phyloP scores from a whole-genome alignment of 176 grass and related monocot genomes.

The Oryza nivara region DNA sequence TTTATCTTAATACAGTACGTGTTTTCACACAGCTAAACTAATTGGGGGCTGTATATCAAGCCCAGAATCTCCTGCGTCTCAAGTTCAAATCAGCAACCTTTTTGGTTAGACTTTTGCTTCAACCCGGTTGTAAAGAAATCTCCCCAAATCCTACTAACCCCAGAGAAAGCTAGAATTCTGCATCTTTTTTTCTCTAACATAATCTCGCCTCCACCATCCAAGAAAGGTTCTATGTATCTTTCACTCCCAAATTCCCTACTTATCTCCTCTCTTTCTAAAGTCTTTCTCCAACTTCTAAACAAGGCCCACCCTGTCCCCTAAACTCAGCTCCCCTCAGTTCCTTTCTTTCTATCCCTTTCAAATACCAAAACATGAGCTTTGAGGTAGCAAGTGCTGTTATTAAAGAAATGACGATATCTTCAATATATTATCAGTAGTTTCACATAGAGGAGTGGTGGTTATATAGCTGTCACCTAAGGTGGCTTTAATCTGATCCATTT shows the following conservation, averaged over 20 bases:
- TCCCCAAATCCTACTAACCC: slow-evolving; percentile 68
- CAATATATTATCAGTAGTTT: slow-evolving; percentile 32
- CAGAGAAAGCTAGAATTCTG: slow-evolving; percentile 53
- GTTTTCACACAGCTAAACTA: slow-evolving; percentile 48
- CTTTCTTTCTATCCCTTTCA: slow-evolving; percentile 50
- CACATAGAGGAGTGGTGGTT: slow-evolving; percentile 40
- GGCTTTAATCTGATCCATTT: slow-evolving; percentile 38
- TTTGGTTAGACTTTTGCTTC: slow-evolving; percentile 53
- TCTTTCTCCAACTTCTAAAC: slow-evolving; percentile 67
- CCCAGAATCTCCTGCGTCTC: slow-evolving; percentile 38
- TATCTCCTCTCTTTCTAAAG: slow-evolving; percentile 51
- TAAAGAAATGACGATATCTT: slow-evolving; percentile 37
- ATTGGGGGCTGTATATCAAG: slow-evolving; percentile 23
- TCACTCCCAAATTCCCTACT: slow-evolving; percentile 49
- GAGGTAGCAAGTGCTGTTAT: slow-evolving; percentile 16
- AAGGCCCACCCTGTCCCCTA: slow-evolving; percentile 65
- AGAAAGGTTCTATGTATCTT: slow-evolving; percentile 55
- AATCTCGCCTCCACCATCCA: slow-evolving; percentile 73
- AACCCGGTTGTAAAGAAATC: slow-evolving; percentile 58
- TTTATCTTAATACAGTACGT: not conserved
- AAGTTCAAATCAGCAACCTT: slow-evolving; percentile 56
- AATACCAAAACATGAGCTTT: slow-evolving; percentile 45
- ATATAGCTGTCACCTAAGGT: slow-evolving; percentile 46
- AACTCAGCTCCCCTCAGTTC: slow-evolving; percentile 42
- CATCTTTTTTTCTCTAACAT: slow-evolving; percentile 44